Base-by-base conservation (phyloP, 78 protist species). In the Guillardia theta region DNA sequence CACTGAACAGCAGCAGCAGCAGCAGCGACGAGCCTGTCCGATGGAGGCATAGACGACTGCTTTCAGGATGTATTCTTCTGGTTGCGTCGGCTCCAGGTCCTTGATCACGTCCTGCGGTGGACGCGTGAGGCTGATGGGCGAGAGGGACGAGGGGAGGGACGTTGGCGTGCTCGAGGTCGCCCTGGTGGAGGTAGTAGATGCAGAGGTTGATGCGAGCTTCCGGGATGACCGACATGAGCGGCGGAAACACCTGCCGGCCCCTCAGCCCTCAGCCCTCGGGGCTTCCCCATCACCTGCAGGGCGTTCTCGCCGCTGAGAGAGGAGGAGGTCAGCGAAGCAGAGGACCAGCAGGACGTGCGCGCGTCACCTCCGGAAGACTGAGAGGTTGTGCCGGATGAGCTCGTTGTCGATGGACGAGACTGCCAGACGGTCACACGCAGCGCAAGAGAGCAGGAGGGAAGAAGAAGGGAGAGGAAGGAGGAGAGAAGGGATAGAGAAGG, bases 351-450 rank as follows among this genome's bases (percentile, higher is more conserved):
- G n/a, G n/a, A n/a, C n/a, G n/a, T n/a, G n/a, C n/a, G n/a, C n/a
- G n/a, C n/a, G n/a, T n/a, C n/a, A n/a, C n/a, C n/a, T n/a, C n/a
- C 97, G 95, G 95, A 97, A 97, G 5, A 97, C 97, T 19, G 96
- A 97, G 90, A 97, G 27, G 94, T 97, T 97, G 97, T 97, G 98
- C 50, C 22, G 10, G 53, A 78, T 15, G 24, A 78, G 53, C 1
- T 36, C 53, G 88, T 78, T 43, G 19, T 78, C 88, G n/a, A 15
- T 9, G 15, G 18, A 6, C 39, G 88, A 41, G 44, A 41, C 44
- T 4, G 88, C n/a, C n/a, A n/a, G n/a, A n/a, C n/a, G n/a, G n/a
- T n/a, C n/a, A n/a, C n/a, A n/a, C n/a, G n/a, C n/a, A n/a, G n/a
- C n/a, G n/a, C n/a, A n/a, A n/a, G n/a, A n/a, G n/a, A n/a, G n/a